A percentile compares a stretch with the other conserved stretches of the same genome.
These are phyloP conservation scores for Quercus lobata DNA, from an alignment of 331 rosid species.

Conservation along the genomic window DNA sequence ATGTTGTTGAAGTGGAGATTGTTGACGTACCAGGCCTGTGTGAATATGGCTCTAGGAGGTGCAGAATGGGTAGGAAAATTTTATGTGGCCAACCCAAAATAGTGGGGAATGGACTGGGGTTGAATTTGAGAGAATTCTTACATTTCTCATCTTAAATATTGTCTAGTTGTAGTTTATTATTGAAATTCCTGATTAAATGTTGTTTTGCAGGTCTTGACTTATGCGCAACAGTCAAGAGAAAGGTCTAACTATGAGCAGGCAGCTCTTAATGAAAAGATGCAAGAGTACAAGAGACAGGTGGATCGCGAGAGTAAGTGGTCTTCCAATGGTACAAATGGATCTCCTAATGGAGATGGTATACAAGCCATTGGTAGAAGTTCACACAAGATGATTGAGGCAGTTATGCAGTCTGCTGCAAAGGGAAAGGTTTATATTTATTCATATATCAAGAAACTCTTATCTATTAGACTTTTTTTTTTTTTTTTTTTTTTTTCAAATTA, in stretches of 20 bases:
- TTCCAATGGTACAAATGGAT: conserved; percentile 86
- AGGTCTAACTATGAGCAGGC: conserved; percentile 99
- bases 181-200: conserved; percentile 12
- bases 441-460: not conserved
- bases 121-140: not conserved
- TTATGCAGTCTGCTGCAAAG: conserved; percentile 99
- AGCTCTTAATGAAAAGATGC: conserved; percentile 97
- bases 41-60: not conserved
- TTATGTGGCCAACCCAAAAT: not conserved
- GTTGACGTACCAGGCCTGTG: not conserved
- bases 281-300: conserved; percentile 90
- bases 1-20: not conserved
- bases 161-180: not conserved
- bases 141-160: not conserved
- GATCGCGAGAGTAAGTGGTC: conserved; percentile 98
- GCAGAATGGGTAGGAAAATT: not conserved
- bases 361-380: conserved; percentile 99
- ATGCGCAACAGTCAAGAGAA: conserved; percentile 98
- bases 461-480: not conserved
- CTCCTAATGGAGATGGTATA: conserved; percentile 99
- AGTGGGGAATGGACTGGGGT: not conserved
- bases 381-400: conserved; percentile 99
- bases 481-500: not conserved
- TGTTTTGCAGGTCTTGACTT: conserved; percentile 84
- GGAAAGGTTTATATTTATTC: conserved; percentile 67